A percentile compares a stretch with the other conserved stretches of the same genome.
phyloP scores from a whole-genome alignment of 148 eudicot genomes.

The Suaeda aralocaspica region DNA sequence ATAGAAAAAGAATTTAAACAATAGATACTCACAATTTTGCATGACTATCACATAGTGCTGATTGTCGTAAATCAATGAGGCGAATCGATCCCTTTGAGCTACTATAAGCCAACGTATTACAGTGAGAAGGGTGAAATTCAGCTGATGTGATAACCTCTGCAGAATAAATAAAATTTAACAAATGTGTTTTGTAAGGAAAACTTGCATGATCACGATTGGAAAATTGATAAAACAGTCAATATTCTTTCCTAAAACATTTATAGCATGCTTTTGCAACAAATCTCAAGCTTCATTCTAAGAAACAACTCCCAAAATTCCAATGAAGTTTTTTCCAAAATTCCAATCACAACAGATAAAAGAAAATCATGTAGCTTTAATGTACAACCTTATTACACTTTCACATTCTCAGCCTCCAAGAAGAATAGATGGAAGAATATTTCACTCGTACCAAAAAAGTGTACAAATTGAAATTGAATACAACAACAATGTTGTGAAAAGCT shows the following conservation, averaged over 20 bases:
- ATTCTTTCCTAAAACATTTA: neutral
- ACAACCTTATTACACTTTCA: too few species aligned
- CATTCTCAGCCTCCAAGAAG: neutral
- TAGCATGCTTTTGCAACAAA: neutral
- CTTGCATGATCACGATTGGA: neutral
- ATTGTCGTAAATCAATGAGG: slow-evolving; percentile 76
- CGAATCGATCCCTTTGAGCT: slow-evolving; percentile 80
- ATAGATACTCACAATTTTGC: slow-evolving; percentile 59
- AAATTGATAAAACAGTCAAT: neutral
- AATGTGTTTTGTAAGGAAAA: neutral
- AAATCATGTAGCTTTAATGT: too few species aligned
- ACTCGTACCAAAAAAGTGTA: neutral
- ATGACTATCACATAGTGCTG: slow-evolving; percentile 74
- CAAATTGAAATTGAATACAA: neutral
- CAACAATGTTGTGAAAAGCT: neutral
- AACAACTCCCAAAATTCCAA: neutral
- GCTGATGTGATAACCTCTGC: slow-evolving; percentile 87
- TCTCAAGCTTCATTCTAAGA: slow-evolving; percentile 2
- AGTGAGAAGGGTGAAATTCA: slow-evolving; percentile 75
- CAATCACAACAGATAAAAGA: neutral
- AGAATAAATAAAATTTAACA: neutral
- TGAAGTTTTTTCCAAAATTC: neutral
- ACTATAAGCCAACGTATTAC: slow-evolving; percentile 76
- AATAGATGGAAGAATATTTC: neutral
- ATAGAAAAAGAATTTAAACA: slow-evolving; percentile 6